Base-by-base conservation (phyloP, 2,329 filamentous ascomycete species). In the Clonostachys rosea region DNA sequence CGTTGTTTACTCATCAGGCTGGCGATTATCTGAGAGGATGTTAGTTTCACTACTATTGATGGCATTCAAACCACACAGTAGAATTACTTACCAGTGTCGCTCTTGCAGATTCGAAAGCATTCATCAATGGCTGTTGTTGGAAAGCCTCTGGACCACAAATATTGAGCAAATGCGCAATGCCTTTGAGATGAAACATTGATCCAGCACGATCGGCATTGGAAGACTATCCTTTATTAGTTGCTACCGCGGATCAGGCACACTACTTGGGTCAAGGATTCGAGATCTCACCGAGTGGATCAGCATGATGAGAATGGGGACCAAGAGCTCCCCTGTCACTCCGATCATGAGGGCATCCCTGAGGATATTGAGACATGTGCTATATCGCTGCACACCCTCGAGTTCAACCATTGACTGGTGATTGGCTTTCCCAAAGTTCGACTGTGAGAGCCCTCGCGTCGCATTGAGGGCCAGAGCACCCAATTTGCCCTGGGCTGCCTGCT, bases 401-500 rank as follows among this genome's bases (percentile, higher is more conserved):
- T 39, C 17, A 18, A 39, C 4, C 14, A n/a, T 11, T n/a, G 36
- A n/a, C 36, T 39, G 11, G 36, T 39, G 14, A 11, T 39, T 39
- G 14, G 36, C 36, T n/a, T 18, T 39, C 11, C 36, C 36, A 39
- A 39, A 39, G 36, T 39, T 39, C 3, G 36, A n/a, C 11, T 39
- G 14, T 4, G 36, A n/a, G 36, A 39, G 36, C 3, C 14, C 36
- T 11, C 17, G 36, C 7, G 36, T 18, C 14, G 50, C 49, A 16
- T 53, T 49, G 4, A 49, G 44, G 4, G 52, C 43, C 18, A 54
- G 41, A 18, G 24, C 20, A 2, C 52, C 52, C 6, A 54, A 47
- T 36, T 49, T 54, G 8, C 52, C 52, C 14, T 49, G 44, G 1
- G 52, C 52, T 5, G 52, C 52, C 18, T 51, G 51, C 14, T 53